Conservation (phyloP, 2,329 filamentous ascomycete species). For the Hymenoscyphus repandus region DNA sequence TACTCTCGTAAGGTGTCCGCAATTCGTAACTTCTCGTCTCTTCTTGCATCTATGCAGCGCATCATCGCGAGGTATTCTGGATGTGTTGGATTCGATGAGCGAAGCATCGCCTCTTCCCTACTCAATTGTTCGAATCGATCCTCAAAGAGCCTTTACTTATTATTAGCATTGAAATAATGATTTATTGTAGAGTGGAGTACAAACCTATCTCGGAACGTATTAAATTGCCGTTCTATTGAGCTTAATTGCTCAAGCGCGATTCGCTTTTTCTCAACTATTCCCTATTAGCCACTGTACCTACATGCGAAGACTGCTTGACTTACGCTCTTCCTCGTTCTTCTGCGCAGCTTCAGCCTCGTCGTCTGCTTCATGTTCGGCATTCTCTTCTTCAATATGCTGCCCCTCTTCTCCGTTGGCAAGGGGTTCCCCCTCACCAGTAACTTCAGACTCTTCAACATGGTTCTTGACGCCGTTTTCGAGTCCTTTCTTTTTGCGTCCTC, state of each 20-base stretch:
- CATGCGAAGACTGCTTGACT: constrained; percentile 25
- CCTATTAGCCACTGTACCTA: constrained; percentile 28
- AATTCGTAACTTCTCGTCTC: constrained; percentile 71
- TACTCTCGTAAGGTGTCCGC: constrained; percentile 70
- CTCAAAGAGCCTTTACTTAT: constrained; percentile 65
- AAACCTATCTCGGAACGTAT: constrained; percentile 74
- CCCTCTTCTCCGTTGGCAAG: constrained; percentile 24
- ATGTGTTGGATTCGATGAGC: constrained; percentile 64
- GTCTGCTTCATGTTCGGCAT: constrained; percentile 49
- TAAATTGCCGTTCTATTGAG: constrained; percentile 83
- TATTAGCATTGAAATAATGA: constrained; percentile 18
- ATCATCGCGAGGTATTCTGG: constrained; percentile 89
- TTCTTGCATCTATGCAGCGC: constrained; percentile 75
- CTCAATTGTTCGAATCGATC: constrained; percentile 82
- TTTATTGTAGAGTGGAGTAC: constrained; percentile 9
- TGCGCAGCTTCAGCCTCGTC: constrained; percentile 55
- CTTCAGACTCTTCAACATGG: constrained; percentile 22
- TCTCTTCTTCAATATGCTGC: constrained; percentile 45
- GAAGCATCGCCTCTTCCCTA: constrained; percentile 57
- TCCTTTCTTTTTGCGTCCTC: constrained; percentile 30
- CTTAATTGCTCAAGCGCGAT: constrained; percentile 74
- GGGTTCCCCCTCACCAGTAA: constrained; percentile 14
- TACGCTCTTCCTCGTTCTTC: constrained; percentile 62
- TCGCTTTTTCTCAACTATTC: constrained; percentile 69
- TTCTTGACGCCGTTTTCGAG: constrained; percentile 22